Evolutionary conservation across 2,329 filamentous ascomycete species (phyloP), one percentile per base, ranked within the genome.

Genomic region (Pezicula radicicola): DNA sequence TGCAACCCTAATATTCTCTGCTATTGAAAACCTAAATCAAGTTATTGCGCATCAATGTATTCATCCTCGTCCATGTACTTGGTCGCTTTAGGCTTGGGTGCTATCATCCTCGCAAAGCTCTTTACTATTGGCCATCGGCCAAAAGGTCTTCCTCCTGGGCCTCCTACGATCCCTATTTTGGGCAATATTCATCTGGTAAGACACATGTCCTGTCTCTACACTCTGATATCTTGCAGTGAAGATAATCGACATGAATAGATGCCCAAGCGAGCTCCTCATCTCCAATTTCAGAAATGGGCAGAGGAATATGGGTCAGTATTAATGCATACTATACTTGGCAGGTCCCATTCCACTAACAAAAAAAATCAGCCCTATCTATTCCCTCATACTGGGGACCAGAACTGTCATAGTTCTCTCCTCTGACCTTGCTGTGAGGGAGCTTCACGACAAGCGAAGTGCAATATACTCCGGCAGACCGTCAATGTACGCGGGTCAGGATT

Each of bases 341-440:
- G 21, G 10, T 45, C 7, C 13, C n/a, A 25, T 10, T 10, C n/a
- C 8, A 8, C 21, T 16, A 36, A 16, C 3, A n/a, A 33, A 10
- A 10, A 1, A 18, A 16, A 21, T 25, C 19, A 40, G 37, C 6
- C 41, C 41, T 9, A 33, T 77, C n/a, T 75, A 66, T 39, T 47
- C 40, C 13, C 50, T 59, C n/a, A 61, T 57, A 6, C 35, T 61
- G 3, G 59, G 59, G 6, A 52, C 57, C 6, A 57, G 53, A 28
- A 49, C 40, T 21, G 4, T 58, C 16, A 51, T 56, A 27, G 57
- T 60, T n/a, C 50, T 60, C 4, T 51, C 43, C 6, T 43, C 21
- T 27, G 55, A 55, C 25, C n/a, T 25, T 6, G 53, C 57, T 10
- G 44, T 60, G 19, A 58, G 59, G 37, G 58, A 60, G 15, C 36